Evolutionary conservation across 2,329 filamentous ascomycete genomes (phyloP), one percentile per base, ranked within the genome.

Genomic region (Ophiostoma triangulosporum): DNA sequence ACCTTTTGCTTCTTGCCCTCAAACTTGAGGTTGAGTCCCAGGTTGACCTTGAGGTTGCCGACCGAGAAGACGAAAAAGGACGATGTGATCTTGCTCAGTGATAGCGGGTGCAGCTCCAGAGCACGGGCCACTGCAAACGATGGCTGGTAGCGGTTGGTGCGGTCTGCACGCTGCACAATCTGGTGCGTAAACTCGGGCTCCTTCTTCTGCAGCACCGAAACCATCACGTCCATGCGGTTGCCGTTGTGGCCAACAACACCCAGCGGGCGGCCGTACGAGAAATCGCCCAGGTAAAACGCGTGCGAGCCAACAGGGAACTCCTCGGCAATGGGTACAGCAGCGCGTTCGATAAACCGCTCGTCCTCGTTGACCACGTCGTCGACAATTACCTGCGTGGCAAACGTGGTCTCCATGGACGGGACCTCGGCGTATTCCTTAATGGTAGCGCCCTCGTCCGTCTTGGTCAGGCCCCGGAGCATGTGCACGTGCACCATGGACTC

Each of bases 1-100:
- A 98, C 93, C 70, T 98, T 98, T 61, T 90, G 77, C 69, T 96
- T 95, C 70, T 88, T 91, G 2, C 81, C 88, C 65, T 98, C 93
- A 56, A 98, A 98, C 67, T 98, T 98, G 60, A 98, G 76, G 63
- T 98, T 98, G 57, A 98, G 74, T 0, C 93, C 93, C 24, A 98
- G 73, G 62, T 98, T 98, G 57, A 95, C 76, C 61, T 87, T 86
- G 55, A 89, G 73, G 24, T 43, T 55, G 54, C 88, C 88, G 4
- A 91, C 81, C 17, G 70, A 78, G 54, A 81, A 80, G 54, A 98
- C 86, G 53, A 84, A 86, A 67, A 95, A 97, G 0, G 91, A 90
- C 1, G 93, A 95, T 0, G 93, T 97, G 62, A 98, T 86, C 74
- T 95, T 98, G 68, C 90, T 95, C 31, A 98, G 73, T 2, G 93